Percentiles rank a stretch among this genome's conserved stretches.
phyloP scores from a whole-genome alignment of 345 rosid genomes.

The Euphorbia pulcherrima region DNA sequence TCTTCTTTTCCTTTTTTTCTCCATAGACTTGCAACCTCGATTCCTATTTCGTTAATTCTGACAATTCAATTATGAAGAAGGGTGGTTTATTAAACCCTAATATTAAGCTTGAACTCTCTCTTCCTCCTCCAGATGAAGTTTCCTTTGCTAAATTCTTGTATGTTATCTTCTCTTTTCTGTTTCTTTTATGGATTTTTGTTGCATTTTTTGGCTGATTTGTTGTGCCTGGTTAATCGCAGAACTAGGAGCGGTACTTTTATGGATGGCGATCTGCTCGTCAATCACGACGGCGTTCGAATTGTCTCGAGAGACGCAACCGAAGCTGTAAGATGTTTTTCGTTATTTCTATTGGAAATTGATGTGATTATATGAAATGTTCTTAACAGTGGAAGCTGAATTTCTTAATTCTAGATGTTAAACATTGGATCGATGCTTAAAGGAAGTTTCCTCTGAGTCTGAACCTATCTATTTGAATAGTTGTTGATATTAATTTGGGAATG shows the following conservation, averaged over 20 bases:
- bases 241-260: constrained; percentile 84
- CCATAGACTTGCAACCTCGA: background rate
- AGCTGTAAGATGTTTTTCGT: constrained; percentile 40
- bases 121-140: constrained; percentile 47
- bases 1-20: background rate
- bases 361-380: background rate
- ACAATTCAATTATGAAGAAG: constrained; percentile 49
- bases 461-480: too few relatives aligned
- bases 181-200: background rate
- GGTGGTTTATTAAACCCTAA: constrained; percentile 48
- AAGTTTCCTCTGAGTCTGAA: background rate
- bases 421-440: background rate
- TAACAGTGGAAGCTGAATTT: background rate
- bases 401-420: background rate
- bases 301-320: constrained; percentile 51
- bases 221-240: constrained; percentile 28
- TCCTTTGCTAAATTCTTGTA: constrained; percentile 72
- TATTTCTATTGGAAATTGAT: background rate
- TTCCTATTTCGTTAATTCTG: background rate
- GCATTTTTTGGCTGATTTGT: background rate
- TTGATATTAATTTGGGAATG: background rate
- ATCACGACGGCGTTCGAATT: constrained; percentile 81
- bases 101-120: constrained; percentile 44
- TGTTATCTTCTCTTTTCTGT: constrained; percentile 1
- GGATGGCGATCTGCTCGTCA: constrained; percentile 93